phyloP scores from a whole-genome alignment of 768 basidiomycete species.

The Leccinum aurantiacum region DNA sequence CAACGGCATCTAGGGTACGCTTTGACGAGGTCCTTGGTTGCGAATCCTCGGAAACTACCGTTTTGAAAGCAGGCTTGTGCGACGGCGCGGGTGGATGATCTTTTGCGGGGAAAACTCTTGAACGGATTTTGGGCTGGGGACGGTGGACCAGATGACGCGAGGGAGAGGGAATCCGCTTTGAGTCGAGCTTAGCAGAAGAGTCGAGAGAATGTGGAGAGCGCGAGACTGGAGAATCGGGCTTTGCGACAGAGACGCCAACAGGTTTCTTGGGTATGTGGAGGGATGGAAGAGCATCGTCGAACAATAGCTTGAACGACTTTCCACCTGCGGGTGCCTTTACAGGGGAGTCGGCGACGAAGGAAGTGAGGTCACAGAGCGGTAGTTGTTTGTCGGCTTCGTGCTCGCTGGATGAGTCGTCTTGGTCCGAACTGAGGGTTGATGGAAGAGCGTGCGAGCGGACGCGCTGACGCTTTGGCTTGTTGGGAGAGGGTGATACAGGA shows the following conservation, averaged over 20 bases:
- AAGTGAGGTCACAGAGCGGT: conserved; percentile 34
- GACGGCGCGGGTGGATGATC: neutral
- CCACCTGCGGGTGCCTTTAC: conserved; percentile 56
- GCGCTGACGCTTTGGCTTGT: conserved; percentile 72
- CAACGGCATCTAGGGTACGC: conserved; percentile 41
- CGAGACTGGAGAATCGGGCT: conserved; percentile 4
- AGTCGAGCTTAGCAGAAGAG: conserved; percentile 4
- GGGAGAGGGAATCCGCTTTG: conserved; percentile 1
- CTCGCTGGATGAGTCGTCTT: conserved; percentile 33
- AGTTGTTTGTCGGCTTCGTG: conserved; percentile 37
- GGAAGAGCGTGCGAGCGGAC: conserved; percentile 42
- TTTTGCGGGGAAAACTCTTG: conserved; percentile 17
- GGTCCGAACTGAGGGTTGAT: conserved; percentile 36
- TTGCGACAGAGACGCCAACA: conserved; percentile 26
- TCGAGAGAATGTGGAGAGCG: neutral
- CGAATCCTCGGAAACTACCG: conserved; percentile 2
- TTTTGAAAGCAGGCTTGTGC: conserved; percentile 1
- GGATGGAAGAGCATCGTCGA: conserved; percentile 49
- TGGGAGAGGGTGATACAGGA: conserved; percentile 79
- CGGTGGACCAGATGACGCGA: conserved; percentile 1
- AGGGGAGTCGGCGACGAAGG: conserved; percentile 71
- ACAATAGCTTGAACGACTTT: conserved; percentile 66
- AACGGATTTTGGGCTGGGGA: conserved; percentile 4
- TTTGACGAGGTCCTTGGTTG: conserved; percentile 40
- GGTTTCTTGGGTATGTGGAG: conserved; percentile 20